Conservation (phyloP, 208 protist species). For the Acanthamoeba healyi region DNA sequence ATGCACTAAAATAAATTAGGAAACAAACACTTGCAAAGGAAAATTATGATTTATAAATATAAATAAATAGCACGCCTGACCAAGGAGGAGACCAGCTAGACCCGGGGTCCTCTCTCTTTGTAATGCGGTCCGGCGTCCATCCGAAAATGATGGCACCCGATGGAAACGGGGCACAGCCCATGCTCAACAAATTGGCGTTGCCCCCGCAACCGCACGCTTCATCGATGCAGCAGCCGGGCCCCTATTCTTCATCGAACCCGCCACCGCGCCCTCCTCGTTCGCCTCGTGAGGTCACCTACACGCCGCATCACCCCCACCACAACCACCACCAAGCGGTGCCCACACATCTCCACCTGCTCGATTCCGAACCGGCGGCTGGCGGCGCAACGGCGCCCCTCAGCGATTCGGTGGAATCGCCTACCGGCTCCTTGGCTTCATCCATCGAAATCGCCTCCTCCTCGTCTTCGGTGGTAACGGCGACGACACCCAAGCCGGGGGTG, state of each 20-base stretch:
- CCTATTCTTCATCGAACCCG: background rate
- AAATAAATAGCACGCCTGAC: no score
- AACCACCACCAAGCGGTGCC: background rate
- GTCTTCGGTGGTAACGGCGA: background rate
- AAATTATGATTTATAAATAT: no score
- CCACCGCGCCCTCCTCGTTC: background rate
- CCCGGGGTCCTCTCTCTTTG: no score
- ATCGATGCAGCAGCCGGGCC: no score
- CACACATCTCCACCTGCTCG: background rate
- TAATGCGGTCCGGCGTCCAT: no score
- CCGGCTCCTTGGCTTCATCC: background rate
- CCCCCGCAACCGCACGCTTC: background rate
- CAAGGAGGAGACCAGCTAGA: no score
- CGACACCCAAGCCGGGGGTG: slow-evolving; percentile 29
- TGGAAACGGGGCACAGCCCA: background rate
- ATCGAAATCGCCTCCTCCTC: background rate
- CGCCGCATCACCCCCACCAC: no score
- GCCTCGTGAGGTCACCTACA: background rate
- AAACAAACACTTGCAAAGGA: no score
- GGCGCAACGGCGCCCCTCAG: background rate
- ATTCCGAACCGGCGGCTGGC: background rate
- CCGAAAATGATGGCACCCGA: background rate
- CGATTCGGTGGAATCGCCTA: background rate
- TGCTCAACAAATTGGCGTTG: background rate
- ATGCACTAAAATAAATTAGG: no score